Base-by-base conservation (phyloP, 2,329 filamentous ascomycete species). In the Nigrograna mackinnonii region DNA sequence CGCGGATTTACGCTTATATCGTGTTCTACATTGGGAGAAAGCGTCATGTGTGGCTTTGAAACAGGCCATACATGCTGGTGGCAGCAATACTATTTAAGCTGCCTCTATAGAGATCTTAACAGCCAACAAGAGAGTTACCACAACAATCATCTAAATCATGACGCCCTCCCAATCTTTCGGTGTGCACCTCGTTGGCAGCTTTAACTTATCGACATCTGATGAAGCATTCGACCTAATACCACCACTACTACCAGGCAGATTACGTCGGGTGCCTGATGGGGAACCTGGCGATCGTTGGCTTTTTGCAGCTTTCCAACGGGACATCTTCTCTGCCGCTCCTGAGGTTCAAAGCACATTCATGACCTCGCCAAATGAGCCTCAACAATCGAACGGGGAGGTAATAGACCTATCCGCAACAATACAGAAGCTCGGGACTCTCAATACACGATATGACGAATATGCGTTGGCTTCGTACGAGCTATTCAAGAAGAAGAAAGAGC, bases 391-490 rank as follows among this genome's bases (percentile, higher is more conserved):
- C 24, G 30, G 14, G 6, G 35, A 12, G 22, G 22, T 1, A 6
- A 35, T 43, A 22, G 37, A 52, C 26, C 22, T 55, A 18, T 20
- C 39, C 20, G 19, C 33, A 17, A 35, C 37, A 14, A 35, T 41
- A 11, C 24, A 43, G 18, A 45, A 42, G 14, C 45, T 51, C 5
- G 37, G 31, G 13, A 28, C 39, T 22, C 37, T 59, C 30, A 44
- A 57, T 16, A 68, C 67, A 1, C 55, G 55, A 12, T 71, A 68
- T 44, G 63, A 67, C 37, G 48, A 47, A 3, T 51, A 45, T 3
- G 67, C 66, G 6, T 53, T 69, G 18, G 52, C 55, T 24, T 68
- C 63, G 18, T 71, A 69, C 43, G 43, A 46, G 7, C 38, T 50
- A 1, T 69, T 71, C 47, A 50, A 52, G 21, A 47, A 41, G 14